These are phyloP conservation scores for Pseudozyma hubeiensis DNA, from an alignment of 1,284 basidiomycete genomes.

Conservation along the genomic window DNA sequence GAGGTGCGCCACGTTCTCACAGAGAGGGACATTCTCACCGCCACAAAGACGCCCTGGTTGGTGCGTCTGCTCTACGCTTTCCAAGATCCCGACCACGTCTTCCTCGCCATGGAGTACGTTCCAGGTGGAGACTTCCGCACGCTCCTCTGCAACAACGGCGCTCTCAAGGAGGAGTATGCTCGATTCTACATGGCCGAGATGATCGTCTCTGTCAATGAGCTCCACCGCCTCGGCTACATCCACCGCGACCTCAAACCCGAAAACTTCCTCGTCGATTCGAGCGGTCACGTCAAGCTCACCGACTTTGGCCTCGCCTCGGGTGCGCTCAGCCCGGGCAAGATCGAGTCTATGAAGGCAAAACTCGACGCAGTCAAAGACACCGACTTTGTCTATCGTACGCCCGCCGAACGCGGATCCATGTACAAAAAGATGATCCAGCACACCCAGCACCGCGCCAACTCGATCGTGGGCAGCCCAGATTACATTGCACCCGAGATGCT, in stretches of 20 bases:
- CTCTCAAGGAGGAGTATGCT: slow-evolving; percentile 71
- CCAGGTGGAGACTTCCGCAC: slow-evolving; percentile 68
- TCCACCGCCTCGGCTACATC: slow-evolving; percentile 66
- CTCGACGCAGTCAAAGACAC: slow-evolving; percentile 97
- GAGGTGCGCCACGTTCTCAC: slow-evolving; percentile 68
- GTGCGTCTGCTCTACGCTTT: slow-evolving; percentile 67
- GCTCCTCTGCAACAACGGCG: slow-evolving; percentile 67
- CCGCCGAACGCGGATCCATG: slow-evolving; percentile 91
- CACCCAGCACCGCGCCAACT: slow-evolving; percentile 90
- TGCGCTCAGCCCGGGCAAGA: slow-evolving; percentile 91
- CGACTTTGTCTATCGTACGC: slow-evolving; percentile 88
- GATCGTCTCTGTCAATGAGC: slow-evolving; percentile 68
- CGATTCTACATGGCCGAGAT: slow-evolving; percentile 68
- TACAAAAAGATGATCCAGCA: slow-evolving; percentile 92
- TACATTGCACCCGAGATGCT: slow-evolving; percentile 86
- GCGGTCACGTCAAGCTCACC: slow-evolving; percentile 97
- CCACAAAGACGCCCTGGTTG: slow-evolving; percentile 67
- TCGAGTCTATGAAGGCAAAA: slow-evolving; percentile 94
- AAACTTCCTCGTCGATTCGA: slow-evolving; percentile 96
- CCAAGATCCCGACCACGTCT: slow-evolving; percentile 67
- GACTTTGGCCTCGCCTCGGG: slow-evolving; percentile 98
- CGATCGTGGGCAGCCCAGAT: slow-evolving; percentile 97
- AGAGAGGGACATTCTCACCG: slow-evolving; percentile 67
- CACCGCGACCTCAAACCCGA: slow-evolving; percentile 98
- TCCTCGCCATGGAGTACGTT: slow-evolving; percentile 73